A percentile compares a stretch with the other conserved stretches of the same genome.
These are phyloP conservation scores for Gynochthodes officinalis DNA, from an alignment of 257 asterid species.

Conservation along the genomic window DNA sequence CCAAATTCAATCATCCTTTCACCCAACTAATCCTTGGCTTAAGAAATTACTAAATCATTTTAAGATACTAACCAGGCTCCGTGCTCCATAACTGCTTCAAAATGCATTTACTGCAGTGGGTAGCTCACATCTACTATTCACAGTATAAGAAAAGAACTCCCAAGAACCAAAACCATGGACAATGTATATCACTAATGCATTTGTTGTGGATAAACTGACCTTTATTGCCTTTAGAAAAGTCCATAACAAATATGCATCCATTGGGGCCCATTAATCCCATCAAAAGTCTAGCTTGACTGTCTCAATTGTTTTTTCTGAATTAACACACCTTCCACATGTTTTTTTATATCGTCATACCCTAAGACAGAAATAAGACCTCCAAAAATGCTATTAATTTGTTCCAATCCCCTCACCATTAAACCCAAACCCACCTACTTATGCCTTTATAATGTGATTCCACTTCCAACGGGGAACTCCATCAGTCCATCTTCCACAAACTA, in stretches of 20 bases:
- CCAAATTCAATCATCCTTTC: background rate
- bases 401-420: too few relatives aligned
- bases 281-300: too few relatives aligned
- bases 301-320: too few relatives aligned
- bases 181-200: background rate
- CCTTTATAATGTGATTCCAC: too few relatives aligned
- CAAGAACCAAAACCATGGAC: background rate
- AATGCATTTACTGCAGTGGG: background rate
- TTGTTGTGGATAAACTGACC: background rate
- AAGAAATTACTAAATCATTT: background rate
- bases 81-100: background rate
- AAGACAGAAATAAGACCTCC: background rate
- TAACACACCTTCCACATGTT: too few relatives aligned
- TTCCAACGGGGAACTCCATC: background rate
- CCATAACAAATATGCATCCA: too few relatives aligned
- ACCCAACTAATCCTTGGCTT: background rate
- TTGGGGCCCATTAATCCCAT: too few relatives aligned
- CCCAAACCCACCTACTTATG: too few relatives aligned
- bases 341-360: background rate
- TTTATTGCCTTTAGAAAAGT: background rate
- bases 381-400: background rate
- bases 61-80: background rate
- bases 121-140: background rate
- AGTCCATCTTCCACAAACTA: background rate
- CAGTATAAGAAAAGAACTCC: background rate